A percentile compares a stretch with the other conserved stretches of the same genome.
These are phyloP conservation scores for Cutaneotrichosporon curvatum DNA, from an alignment of 1,284 basidiomycete genomes.

Conservation along the genomic window DNA sequence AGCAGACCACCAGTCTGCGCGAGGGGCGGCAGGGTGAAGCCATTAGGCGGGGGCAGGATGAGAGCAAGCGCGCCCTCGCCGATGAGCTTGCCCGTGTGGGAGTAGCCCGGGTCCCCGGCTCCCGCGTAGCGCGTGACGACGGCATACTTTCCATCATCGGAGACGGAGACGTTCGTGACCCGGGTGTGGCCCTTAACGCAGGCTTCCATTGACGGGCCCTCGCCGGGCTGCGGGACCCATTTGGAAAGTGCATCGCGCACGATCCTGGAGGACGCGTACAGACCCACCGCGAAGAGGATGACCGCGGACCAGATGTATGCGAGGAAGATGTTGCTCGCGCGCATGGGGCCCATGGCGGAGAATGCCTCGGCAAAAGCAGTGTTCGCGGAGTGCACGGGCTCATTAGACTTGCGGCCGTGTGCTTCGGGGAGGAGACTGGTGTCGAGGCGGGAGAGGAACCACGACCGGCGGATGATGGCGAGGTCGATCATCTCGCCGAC, in stretches of 20 bases:
- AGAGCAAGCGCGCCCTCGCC: constrained; percentile 67
- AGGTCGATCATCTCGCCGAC: constrained; percentile 60
- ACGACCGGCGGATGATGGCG: constrained; percentile 67
- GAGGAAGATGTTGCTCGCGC: constrained; percentile 1
- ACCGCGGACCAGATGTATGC: constrained; percentile 11
- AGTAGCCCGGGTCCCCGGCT: constrained; percentile 73
- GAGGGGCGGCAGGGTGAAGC: constrained; percentile 52
- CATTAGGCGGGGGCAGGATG: constrained; percentile 49
- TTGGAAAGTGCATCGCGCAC: constrained; percentile 47
- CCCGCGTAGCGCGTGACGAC: constrained; percentile 58
- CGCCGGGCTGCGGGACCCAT: constrained; percentile 54
- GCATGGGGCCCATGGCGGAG: constrained; percentile 2
- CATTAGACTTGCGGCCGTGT: constrained; percentile 2
- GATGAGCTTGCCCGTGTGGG: constrained; percentile 64
- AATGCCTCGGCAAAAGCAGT: constrained; percentile 72
- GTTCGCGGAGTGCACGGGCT: constrained; percentile 53
- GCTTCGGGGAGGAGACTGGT: constrained; percentile 4
- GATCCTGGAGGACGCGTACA: constrained; percentile 26
- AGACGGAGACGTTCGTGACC: constrained; percentile 55
- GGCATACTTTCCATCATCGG: constrained; percentile 48
- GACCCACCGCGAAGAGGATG: constrained; percentile 26
- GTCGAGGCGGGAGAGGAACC: constrained; percentile 57
- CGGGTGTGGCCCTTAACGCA: constrained; percentile 54
- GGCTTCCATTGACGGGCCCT: constrained; percentile 52
- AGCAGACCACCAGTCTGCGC: constrained; percentile 64